Conservation (phyloP, 2,329 filamentous ascomycete species). For the Penicillium sp. region DNA sequence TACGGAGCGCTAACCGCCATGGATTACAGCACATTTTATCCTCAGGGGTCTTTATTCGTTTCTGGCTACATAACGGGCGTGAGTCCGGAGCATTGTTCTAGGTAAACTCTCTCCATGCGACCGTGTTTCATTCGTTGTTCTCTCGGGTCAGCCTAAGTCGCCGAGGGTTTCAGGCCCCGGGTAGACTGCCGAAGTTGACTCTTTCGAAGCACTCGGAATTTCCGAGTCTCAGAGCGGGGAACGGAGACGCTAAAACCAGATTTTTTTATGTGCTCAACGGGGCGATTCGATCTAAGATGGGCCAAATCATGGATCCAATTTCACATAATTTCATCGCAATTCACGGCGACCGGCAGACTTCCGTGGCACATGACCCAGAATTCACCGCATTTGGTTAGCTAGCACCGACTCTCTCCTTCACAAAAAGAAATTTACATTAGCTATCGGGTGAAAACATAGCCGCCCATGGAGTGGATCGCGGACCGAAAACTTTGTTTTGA, state of each 20-base stretch:
- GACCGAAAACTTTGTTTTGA: constrained; percentile 13
- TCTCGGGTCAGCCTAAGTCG: background rate
- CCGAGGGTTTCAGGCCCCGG: background rate
- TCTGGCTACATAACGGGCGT: background rate
- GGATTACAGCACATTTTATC: background rate
- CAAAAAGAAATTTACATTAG: too few species aligned
- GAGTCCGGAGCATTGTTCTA: background rate
- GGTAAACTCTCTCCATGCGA: background rate
- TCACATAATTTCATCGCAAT: background rate
- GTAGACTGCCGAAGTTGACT: background rate
- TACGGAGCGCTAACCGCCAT: background rate
- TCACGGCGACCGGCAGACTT: background rate
- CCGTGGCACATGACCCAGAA: background rate
- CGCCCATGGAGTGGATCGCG: constrained; percentile 7
- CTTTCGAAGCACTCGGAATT: background rate
- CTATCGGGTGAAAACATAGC: constrained; percentile 15
- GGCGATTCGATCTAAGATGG: background rate
- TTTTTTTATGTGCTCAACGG: background rate
- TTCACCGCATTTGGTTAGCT: background rate
- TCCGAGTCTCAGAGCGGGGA: background rate
- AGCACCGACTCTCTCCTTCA: background rate
- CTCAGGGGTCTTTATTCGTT: background rate
- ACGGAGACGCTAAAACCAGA: background rate
- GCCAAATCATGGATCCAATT: background rate
- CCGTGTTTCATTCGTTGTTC: background rate